A percentile compares a stretch with the other conserved stretches of the same genome.
Evolutionary conservation across 148 eudicot species (phyloP).

Genomic region (Polygonum maritimum): DNA sequence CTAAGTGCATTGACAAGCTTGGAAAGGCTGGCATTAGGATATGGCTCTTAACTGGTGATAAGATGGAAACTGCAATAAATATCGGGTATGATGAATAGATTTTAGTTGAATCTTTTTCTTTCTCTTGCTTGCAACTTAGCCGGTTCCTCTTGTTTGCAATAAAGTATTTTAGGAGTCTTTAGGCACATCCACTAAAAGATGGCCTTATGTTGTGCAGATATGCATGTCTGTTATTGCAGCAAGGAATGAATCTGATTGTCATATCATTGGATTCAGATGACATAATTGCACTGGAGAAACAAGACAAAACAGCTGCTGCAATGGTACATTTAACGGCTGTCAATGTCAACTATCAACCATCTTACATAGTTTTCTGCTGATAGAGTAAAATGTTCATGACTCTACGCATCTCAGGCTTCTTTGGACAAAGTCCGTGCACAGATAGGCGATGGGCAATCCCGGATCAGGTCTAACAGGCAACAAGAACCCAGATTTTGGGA

Average conservation of each 20-base stretch:
- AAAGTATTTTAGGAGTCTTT: too few species aligned
- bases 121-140: neutral
- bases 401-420: conserved; percentile 29
- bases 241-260: conserved; percentile 77
- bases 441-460: conserved; percentile 40
- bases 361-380: conserved; percentile 8
- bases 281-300: conserved; percentile 55
- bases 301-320: conserved; percentile 51
- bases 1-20: conserved; percentile 85
- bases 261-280: conserved; percentile 68
- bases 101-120: neutral
- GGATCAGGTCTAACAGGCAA: conserved; percentile 31
- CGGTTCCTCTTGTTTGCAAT: neutral
- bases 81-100: conserved; percentile 49
- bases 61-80: conserved; percentile 92
- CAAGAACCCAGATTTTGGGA: neutral
- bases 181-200: too few species aligned
- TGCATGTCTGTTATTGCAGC: conserved; percentile 76
- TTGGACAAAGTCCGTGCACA: conserved; percentile 47
- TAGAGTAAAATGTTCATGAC: conserved; percentile 15
- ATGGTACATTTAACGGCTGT: conserved; percentile 34
- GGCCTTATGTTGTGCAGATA: conserved; percentile 34
- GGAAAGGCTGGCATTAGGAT: conserved; percentile 63
- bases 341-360: conserved; percentile 15
- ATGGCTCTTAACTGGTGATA: conserved; percentile 97